Evolutionary conservation across 495 filamentous ascomycete genomes (phyloP).

Genomic region (Clohesyomyces aquaticus): DNA sequence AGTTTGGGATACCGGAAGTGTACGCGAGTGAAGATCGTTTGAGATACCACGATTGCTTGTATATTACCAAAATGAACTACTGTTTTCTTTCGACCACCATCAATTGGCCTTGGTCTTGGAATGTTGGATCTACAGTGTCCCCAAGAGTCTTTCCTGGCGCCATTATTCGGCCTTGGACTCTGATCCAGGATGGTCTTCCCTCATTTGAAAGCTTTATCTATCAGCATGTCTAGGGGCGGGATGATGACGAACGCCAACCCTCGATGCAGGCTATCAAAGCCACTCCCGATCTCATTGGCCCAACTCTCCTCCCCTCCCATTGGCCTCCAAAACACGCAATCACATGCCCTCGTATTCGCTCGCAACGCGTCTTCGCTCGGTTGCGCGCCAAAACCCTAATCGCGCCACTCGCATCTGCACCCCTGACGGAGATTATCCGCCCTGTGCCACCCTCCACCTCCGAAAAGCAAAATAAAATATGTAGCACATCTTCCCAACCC

Average conservation of each 20-base stretch:
- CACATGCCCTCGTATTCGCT: slow-evolving; percentile 28
- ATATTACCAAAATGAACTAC: neutral
- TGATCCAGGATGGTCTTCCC: too few relatives aligned
- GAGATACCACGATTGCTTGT: neutral
- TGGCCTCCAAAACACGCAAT: slow-evolving; percentile 4
- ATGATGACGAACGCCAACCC: neutral
- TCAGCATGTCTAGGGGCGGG: neutral
- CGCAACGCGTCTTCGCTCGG: too few relatives aligned
- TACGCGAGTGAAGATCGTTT: neutral
- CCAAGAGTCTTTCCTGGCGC: too few relatives aligned
- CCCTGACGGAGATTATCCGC: neutral
- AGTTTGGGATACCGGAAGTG: neutral
- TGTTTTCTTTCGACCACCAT: neutral
- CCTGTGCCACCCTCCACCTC: neutral
- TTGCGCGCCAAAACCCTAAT: too few relatives aligned
- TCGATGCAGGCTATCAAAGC: neutral
- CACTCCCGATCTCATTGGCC: neutral
- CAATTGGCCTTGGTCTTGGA: too few relatives aligned
- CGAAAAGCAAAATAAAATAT: too few relatives aligned
- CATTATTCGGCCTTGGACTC: too few relatives aligned
- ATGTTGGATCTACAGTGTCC: too few relatives aligned
- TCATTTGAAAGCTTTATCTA: too few relatives aligned
- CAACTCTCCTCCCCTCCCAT: neutral
- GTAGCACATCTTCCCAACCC: too few relatives aligned
- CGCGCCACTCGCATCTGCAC: neutral